A percentile compares a stretch with the other conserved stretches of the same genome.
Conservation (phyloP, 2,329 filamentous ascomycete genomes). For the Aspergillus persii region DNA sequence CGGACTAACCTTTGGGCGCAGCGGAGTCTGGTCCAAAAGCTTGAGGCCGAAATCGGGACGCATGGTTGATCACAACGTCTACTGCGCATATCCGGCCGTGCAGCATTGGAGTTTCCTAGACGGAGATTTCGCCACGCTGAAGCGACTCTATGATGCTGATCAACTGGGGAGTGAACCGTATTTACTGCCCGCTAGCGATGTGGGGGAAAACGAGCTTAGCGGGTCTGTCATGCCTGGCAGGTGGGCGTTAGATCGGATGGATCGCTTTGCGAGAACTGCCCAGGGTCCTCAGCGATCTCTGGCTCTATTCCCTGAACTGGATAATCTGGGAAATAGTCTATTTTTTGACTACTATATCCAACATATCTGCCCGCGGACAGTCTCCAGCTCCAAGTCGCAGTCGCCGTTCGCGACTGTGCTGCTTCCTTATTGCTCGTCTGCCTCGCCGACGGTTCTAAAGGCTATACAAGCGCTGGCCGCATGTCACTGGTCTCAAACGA, state of each 20-base stretch:
- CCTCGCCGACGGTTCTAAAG: slow-evolving; percentile 37
- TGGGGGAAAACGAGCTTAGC: slow-evolving; percentile 22
- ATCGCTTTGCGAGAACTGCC: background rate
- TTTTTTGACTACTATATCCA: slow-evolving; percentile 42
- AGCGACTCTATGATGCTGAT: slow-evolving; percentile 16
- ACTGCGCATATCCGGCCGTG: slow-evolving; percentile 27
- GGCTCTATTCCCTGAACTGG: slow-evolving; percentile 30
- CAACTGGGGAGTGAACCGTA: slow-evolving; percentile 11
- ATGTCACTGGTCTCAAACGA: slow-evolving; percentile 36
- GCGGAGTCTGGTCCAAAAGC: slow-evolving; percentile 41
- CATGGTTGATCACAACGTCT: slow-evolving; percentile 23
- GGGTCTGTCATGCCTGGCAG: slow-evolving; percentile 11
- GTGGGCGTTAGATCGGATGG: background rate
- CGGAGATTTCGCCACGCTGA: slow-evolving; percentile 28
- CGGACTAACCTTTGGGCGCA: slow-evolving; percentile 43
- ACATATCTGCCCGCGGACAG: slow-evolving; percentile 41
- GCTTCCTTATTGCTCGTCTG: slow-evolving; percentile 38
- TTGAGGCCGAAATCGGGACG: slow-evolving; percentile 16
- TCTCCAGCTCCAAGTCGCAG: slow-evolving; percentile 30
- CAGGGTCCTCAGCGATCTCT: slow-evolving; percentile 15
- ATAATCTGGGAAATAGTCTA: slow-evolving; percentile 28
- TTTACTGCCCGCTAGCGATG: slow-evolving; percentile 7
- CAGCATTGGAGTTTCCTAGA: slow-evolving; percentile 34
- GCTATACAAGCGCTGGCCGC: slow-evolving; percentile 41
- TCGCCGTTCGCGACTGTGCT: slow-evolving; percentile 43